Evolutionary conservation across 1,139 yeast species (phyloP), one percentile per base, ranked within the genome.

Genomic region (Diutina sp.): DNA sequence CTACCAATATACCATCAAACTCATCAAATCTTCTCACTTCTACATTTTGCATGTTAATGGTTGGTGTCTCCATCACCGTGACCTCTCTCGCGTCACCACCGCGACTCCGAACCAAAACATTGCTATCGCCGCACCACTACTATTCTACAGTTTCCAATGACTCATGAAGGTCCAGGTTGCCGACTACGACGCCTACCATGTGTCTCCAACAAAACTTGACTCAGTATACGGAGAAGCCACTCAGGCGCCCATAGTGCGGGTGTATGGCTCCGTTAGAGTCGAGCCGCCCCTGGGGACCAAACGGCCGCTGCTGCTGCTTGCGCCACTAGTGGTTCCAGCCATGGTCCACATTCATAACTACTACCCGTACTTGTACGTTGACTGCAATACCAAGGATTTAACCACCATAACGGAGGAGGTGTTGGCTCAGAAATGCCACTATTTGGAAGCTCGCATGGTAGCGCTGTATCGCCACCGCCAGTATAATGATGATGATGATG

Each of bases 291-390:
- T 21, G 25, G 14, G 14, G 1, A 6, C n/a, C 41, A 56, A 57
- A 57, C 57, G 64, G 47, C 48, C 48, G 28, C 55, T 56, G 48
- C 29, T 53, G 12, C 65, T 64, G n/a, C 9, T 29, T 2, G 2
- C n/a, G 60, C 72, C 73, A 59, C 63, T 71, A 0, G 59, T 76
- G 38, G 64, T 87, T 60, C 72, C 73, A 59, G 64, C 70, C 0
- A 58, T 76, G 45, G 65, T 87, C 1, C 97, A 93, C 66, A 73
- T 95, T 11, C 98, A 91, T 70, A 93, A 95, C 56, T 81, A 81
- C 29, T 88, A 77, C 61, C 99, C 98, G 0, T 93, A 93, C 65
- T 63, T 93, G 7, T 90, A 79, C 64, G 73, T 91, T 2, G 83
- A 82, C 50, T 85, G 69, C 51, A 56, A 65, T 2, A 59, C 60